Base-by-base conservation (phyloP, 2,329 filamentous ascomycete genomes). In the Endocalyx cinctus region DNA sequence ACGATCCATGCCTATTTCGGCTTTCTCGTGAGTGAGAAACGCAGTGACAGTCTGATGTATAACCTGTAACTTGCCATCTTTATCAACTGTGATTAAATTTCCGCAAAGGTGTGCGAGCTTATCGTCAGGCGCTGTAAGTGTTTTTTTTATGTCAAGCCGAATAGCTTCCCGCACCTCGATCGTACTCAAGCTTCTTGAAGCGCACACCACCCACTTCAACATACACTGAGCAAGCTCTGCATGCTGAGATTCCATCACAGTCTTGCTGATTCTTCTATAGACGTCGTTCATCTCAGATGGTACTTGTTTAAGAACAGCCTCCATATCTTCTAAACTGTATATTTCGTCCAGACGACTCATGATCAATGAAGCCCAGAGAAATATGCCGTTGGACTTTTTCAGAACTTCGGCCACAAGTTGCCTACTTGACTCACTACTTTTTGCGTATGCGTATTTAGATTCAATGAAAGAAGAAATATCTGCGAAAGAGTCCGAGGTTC, bases 341-440 rank as follows among this genome's bases (percentile, higher is more conserved):
- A 34, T 38, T 2, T 44, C 37, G 5, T 48, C 42, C 2, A 51
- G 35, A 4, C 38, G 30, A 2, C 34, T 34, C 27, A 48, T 37
- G 18, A 42, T 46, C 3, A 52, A 35, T 3, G 47, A 46, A 4
- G 46, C 47, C 48, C 48, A 52, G 6, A 52, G 39, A 28, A 52
- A 52, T 16, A 47, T 42, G 13, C 47, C 47, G 12, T 47, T 43
- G 1, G 47, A 52, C 23, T 47, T 50, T 10, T 35, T 25, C 4
- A 50, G 34, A 5, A 52, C 44, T 17, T 46, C 38, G 2, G 43
- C 20, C 7, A 50, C 35, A 8, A 51, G 37, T 10, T 26, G 34
- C 7, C 37, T 35, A 16, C 17, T 17, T 7, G 13, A 10, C 12
- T 12, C 23, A 6, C 12, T 6, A 18, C 43, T 41, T 13, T 35